Conservation (phyloP, 169 alveolate species). For the Cryptosporidium parvum region DNA sequence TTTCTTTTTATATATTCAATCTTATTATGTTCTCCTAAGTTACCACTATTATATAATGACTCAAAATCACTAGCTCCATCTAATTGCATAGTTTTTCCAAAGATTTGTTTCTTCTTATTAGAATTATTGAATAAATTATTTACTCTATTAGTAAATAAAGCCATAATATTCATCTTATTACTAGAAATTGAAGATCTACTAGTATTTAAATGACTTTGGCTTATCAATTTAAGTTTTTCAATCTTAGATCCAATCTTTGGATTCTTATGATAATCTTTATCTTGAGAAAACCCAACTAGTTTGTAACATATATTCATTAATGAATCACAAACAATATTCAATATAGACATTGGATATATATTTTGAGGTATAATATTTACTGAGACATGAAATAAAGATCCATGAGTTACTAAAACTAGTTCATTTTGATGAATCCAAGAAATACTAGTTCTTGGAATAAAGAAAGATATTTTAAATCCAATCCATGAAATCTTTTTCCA, state of each 20-base stretch:
- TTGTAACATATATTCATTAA: constrained; percentile 37
- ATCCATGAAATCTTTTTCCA: constrained; percentile 79
- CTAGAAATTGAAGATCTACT: not conserved
- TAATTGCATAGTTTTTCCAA: constrained; percentile 5
- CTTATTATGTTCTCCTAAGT: not conserved
- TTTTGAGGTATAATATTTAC: constrained; percentile 52
- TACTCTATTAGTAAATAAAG: constrained; percentile 25
- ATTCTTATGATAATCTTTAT: not conserved
- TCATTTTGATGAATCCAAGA: constrained; percentile 83
- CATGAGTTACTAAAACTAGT: constrained; percentile 76
- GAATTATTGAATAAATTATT: constrained; percentile 2
- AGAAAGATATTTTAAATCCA: constrained; percentile 77
- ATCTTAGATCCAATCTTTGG: not conserved
- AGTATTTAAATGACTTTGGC: not conserved
- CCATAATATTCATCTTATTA: constrained; percentile 14
- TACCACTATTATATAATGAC: not conserved
- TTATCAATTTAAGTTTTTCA: not conserved
- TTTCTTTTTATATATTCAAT: not conserved
- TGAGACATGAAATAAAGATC: constrained; percentile 47
- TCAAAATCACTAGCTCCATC: not conserved
- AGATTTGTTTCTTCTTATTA: constrained; percentile 4
- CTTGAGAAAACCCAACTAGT: constrained; percentile 22
- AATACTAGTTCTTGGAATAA: constrained; percentile 79
- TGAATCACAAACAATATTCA: constrained; percentile 48
- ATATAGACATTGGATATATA: constrained; percentile 24